Conservation (phyloP, 2,329 filamentous ascomycete species). For the Alternaria metachromatica region DNA sequence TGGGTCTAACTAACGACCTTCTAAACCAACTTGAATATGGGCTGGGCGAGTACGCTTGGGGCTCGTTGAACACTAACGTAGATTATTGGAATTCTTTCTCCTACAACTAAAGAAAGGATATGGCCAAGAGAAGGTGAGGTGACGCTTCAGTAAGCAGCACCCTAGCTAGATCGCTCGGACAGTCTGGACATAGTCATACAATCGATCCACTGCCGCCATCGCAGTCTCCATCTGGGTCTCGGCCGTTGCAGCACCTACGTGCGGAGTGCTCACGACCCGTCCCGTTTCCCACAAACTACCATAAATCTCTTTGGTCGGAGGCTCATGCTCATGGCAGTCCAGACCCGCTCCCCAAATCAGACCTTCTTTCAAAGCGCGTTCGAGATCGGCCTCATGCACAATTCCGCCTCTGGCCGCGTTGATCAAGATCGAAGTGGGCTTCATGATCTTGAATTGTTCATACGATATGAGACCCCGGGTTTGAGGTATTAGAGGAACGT, state of each 20-base stretch:
- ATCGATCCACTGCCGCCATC: constrained; percentile 43
- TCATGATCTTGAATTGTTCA: constrained; percentile 52
- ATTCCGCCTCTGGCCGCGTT: constrained; percentile 58
- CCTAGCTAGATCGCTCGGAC: neutral
- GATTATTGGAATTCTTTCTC: neutral
- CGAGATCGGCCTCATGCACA: constrained; percentile 57
- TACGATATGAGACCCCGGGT: constrained; percentile 40
- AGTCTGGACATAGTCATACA: constrained; percentile 18
- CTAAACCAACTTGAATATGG: constrained; percentile 39
- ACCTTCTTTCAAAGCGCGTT: constrained; percentile 50
- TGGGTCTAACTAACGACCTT: constrained; percentile 20
- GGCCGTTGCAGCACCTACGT: constrained; percentile 56
- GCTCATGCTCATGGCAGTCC: constrained; percentile 58
- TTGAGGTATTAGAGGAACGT: constrained; percentile 25
- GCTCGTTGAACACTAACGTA: constrained; percentile 14
- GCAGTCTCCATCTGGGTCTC: constrained; percentile 49
- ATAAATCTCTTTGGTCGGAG: constrained; percentile 50
- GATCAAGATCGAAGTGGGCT: constrained; percentile 51
- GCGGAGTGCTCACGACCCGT: constrained; percentile 59
- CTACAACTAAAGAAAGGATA: neutral
- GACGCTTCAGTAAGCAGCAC: neutral
- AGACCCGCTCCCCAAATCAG: constrained; percentile 56
- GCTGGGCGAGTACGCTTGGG: constrained; percentile 44
- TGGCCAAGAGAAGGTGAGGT: neutral
- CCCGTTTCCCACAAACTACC: constrained; percentile 51